These are phyloP conservation scores for Globisporangium sylvaticum DNA, from an alignment of 352 stramenopile species.

Conservation along the genomic window DNA sequence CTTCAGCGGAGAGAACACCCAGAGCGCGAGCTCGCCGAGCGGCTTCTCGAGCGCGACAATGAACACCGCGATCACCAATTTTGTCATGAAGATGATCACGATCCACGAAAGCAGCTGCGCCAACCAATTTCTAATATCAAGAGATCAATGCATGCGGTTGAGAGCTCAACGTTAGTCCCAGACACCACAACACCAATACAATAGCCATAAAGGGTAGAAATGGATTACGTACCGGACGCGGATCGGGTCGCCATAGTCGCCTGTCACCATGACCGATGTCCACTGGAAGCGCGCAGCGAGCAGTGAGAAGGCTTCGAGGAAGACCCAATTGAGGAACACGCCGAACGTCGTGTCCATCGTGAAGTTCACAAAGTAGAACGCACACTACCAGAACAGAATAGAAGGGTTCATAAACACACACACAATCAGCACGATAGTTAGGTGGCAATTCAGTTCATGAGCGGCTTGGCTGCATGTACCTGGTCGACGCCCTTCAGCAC, in stretches of 20 bases:
- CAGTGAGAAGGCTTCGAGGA: constrained; percentile 55
- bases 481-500: constrained; percentile 41
- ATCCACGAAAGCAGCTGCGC: constrained; percentile 79
- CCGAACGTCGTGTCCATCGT: constrained; percentile 83
- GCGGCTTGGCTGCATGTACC: constrained; percentile 21
- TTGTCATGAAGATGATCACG: constrained; percentile 72
- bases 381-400: constrained; percentile 38
- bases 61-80: constrained; percentile 71
- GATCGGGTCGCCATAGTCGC: constrained; percentile 79
- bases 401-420: neutral
- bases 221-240: constrained; percentile 27
- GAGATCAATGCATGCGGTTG: neutral
- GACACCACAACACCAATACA: neutral
- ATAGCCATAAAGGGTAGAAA: neutral
- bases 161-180: neutral
- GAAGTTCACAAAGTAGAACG: constrained; percentile 89
- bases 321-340: constrained; percentile 79
- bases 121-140: constrained; percentile 44
- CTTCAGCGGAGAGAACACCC: constrained; percentile 68
- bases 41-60: constrained; percentile 71
- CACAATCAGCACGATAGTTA: neutral
- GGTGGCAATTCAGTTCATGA: too few species aligned
- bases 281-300: constrained; percentile 56
- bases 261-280: constrained; percentile 52
- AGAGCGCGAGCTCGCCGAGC: constrained; percentile 47